Conservation (phyloP, 202 grass and related monocot genomes). For the Carex arenaria region DNA sequence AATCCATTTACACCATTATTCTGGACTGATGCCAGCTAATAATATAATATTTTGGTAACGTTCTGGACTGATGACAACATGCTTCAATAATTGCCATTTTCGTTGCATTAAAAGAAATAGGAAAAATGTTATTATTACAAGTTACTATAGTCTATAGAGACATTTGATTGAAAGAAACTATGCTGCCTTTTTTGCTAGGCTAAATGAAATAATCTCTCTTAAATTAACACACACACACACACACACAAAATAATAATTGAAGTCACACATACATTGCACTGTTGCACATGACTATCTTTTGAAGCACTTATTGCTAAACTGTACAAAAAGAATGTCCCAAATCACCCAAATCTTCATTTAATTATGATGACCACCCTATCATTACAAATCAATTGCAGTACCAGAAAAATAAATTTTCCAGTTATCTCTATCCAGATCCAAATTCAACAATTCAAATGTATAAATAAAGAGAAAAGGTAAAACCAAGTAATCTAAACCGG, state of each 20-base stretch:
- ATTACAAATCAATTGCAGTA: neutral
- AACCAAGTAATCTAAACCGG: conserved; percentile 3
- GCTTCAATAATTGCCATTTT: neutral
- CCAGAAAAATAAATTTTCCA: neutral
- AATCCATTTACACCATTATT: too few species aligned
- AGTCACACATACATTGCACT: neutral
- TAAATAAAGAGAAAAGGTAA: neutral
- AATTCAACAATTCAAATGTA: neutral
- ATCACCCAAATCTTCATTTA: neutral
- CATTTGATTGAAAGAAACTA: neutral
- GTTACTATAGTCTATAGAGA: neutral
- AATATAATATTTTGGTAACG: too few species aligned
- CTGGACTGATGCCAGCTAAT: neutral
- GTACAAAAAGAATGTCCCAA: neutral
- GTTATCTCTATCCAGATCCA: neutral
- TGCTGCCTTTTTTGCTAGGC: neutral
- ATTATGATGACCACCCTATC: neutral
- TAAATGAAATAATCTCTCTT: neutral
- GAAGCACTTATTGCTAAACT: neutral
- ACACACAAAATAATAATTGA: neutral
- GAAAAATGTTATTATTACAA: neutral
- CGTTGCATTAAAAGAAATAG: neutral
- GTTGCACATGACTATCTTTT: neutral
- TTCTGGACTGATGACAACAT: neutral
- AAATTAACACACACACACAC: neutral